Evolutionary conservation across 768 basidiomycete species (phyloP).

Genomic region (Fibroporia radiculosa): DNA sequence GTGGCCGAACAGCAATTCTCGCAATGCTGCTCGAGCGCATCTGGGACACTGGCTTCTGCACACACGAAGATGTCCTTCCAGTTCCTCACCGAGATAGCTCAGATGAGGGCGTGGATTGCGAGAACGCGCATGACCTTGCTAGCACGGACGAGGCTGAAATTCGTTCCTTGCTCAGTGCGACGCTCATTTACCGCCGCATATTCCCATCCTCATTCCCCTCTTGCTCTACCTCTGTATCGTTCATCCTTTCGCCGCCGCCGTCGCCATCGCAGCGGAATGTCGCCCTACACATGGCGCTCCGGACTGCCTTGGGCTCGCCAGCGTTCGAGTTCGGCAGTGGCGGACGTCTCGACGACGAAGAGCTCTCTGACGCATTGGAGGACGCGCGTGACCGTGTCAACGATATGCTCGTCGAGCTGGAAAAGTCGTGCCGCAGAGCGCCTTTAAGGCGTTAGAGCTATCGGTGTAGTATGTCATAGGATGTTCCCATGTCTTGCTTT

Average conservation of each 20-base stretch:
- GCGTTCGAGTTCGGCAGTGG: constrained; percentile 34
- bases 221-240: constrained; percentile 26
- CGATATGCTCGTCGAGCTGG: constrained; percentile 49
- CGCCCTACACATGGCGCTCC: constrained; percentile 36
- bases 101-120: constrained; percentile 21
- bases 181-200: constrained; percentile 53
- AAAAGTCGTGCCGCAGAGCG: constrained; percentile 18
- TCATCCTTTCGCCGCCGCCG: constrained; percentile 53
- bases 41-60: constrained; percentile 34
- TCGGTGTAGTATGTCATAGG: no score
- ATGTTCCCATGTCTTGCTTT: no score
- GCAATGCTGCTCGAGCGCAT: constrained; percentile 49
- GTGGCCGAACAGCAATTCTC: constrained; percentile 47
- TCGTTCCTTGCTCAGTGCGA: constrained; percentile 46
- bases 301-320: constrained; percentile 45
- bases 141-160: constrained; percentile 37
- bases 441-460: no score
- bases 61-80: constrained; percentile 25
- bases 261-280: constrained; percentile 36
- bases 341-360: constrained; percentile 29
- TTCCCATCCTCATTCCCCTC: constrained; percentile 35
- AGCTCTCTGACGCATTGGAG: constrained; percentile 45
- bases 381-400: constrained; percentile 73
- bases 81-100: neutral
- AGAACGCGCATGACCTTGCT: constrained; percentile 21